These are phyloP conservation scores for Narthecium ossifragum DNA, from an alignment of 106 monocot species.

Conservation along the genomic window DNA sequence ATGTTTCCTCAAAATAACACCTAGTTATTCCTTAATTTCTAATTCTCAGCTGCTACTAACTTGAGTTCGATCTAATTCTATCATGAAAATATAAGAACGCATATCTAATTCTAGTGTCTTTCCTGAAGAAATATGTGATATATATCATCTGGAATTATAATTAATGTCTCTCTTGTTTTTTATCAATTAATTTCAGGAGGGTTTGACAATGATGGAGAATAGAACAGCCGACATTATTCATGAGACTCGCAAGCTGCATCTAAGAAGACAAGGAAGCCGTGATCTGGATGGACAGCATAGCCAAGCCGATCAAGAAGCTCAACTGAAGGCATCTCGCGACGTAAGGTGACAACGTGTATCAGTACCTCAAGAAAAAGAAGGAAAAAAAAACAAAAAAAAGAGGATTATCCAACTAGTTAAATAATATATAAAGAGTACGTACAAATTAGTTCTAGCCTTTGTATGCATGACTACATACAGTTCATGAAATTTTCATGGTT, in stretches of 20 bases:
- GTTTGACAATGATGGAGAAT: slow-evolving; percentile 58
- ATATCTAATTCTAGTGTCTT: not conserved
- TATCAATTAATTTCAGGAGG: slow-evolving; percentile 1
- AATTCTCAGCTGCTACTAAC: not conserved
- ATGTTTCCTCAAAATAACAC: slow-evolving; percentile 8
- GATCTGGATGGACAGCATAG: slow-evolving; percentile 17
- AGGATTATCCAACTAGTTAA: too few species aligned
- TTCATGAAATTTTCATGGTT: too few species aligned
- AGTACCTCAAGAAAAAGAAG: too few species aligned
- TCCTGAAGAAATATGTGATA: too few species aligned
- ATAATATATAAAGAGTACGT: too few species aligned
- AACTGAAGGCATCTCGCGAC: slow-evolving; percentile 79
- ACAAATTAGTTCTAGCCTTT: too few species aligned
- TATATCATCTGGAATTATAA: not conserved
- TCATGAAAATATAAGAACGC: not conserved
- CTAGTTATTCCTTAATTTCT: not conserved
- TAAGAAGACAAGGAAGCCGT: slow-evolving; percentile 53
- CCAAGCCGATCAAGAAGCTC: slow-evolving; percentile 45
- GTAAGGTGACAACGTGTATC: slow-evolving; percentile 85
- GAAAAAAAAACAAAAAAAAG: too few species aligned
- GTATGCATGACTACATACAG: too few species aligned
- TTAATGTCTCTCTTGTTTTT: not conserved
- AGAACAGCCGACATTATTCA: slow-evolving; percentile 49
- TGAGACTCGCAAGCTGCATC: slow-evolving; percentile 62
- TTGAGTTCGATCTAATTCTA: not conserved